Evolutionary conservation across 1,139 yeast genomes (phyloP).

Genomic region (Williopsis jadinii): DNA sequence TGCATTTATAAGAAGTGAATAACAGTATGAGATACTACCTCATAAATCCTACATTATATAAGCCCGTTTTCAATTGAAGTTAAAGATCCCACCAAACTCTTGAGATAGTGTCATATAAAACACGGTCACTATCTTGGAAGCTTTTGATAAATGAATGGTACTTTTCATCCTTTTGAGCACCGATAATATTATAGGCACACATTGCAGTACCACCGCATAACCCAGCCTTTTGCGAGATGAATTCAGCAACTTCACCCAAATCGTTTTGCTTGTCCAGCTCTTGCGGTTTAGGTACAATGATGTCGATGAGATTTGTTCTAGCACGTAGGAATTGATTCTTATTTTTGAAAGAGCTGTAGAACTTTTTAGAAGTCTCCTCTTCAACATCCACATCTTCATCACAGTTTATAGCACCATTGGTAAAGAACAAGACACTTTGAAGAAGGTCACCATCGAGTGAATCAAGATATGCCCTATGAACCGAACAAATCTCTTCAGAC

Average conservation of each 20-base stretch:
- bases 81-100: constrained; percentile 7
- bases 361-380: constrained; percentile 16
- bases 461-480: constrained; percentile 31
- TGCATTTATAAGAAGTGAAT: no score
- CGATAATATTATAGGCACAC: constrained; percentile 40
- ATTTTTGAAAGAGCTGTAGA: constrained; percentile 8
- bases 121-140: constrained; percentile 2
- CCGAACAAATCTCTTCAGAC: constrained; percentile 32
- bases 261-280: constrained; percentile 27
- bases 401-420: constrained; percentile 17
- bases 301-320: constrained; percentile 13
- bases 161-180: constrained; percentile 7
- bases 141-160: constrained; percentile 6
- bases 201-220: constrained; percentile 48
- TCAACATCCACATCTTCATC: constrained; percentile 27
- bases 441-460: not conserved
- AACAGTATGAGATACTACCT: no score
- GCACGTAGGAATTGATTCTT: constrained; percentile 5
- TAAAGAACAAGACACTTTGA: constrained; percentile 7
- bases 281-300: constrained; percentile 20
- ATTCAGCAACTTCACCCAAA: constrained; percentile 39
- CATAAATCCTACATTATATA: no score
- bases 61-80: no score
- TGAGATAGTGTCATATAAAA: constrained; percentile 2
- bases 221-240: constrained; percentile 43